These are phyloP conservation scores for Exophiala alcalophila DNA, from an alignment of 2,329 filamentous ascomycete species.

Conservation along the genomic window DNA sequence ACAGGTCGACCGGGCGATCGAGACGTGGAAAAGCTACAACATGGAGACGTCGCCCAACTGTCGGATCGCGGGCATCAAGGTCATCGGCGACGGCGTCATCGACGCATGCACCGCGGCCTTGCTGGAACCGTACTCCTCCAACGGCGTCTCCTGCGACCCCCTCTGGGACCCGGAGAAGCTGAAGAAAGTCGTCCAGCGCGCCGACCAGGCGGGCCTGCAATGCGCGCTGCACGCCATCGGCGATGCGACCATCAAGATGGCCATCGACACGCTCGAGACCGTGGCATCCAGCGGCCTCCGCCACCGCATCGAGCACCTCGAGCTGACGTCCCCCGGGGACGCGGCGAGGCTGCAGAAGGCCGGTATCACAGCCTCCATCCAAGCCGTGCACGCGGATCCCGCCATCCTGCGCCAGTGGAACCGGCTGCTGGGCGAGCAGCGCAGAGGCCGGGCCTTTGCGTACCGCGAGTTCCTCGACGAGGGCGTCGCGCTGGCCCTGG, in stretches of 20 bases:
- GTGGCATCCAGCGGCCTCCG: constrained; percentile 41
- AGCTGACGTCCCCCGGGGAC: constrained; percentile 48
- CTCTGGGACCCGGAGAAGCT: constrained; percentile 48
- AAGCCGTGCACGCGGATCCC: constrained; percentile 43
- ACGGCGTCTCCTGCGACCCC: constrained; percentile 42
- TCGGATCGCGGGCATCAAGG: constrained; percentile 48
- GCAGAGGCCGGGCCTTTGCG: constrained; percentile 50
- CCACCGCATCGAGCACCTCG: constrained; percentile 53
- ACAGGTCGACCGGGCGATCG: constrained; percentile 48
- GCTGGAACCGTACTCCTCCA: constrained; percentile 45
- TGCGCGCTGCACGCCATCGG: constrained; percentile 53
- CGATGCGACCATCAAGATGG: constrained; percentile 46
- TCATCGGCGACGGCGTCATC: constrained; percentile 52
- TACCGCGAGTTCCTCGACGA: constrained; percentile 50
- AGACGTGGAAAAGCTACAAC: constrained; percentile 42
- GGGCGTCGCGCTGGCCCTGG: constrained; percentile 47
- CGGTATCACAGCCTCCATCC: constrained; percentile 45
- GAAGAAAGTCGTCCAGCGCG: constrained; percentile 43
- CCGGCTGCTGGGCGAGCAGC: constrained; percentile 43
- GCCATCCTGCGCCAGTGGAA: constrained; percentile 50
- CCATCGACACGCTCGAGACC: constrained; percentile 46
- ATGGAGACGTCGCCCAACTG: constrained; percentile 41
- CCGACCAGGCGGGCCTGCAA: constrained; percentile 45
- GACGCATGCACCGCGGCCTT: constrained; percentile 53
- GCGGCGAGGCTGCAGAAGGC: constrained; percentile 46